phyloP scores from a whole-genome alignment of 2,329 filamentous ascomycete genomes.

The Colletotrichum trifolii region DNA sequence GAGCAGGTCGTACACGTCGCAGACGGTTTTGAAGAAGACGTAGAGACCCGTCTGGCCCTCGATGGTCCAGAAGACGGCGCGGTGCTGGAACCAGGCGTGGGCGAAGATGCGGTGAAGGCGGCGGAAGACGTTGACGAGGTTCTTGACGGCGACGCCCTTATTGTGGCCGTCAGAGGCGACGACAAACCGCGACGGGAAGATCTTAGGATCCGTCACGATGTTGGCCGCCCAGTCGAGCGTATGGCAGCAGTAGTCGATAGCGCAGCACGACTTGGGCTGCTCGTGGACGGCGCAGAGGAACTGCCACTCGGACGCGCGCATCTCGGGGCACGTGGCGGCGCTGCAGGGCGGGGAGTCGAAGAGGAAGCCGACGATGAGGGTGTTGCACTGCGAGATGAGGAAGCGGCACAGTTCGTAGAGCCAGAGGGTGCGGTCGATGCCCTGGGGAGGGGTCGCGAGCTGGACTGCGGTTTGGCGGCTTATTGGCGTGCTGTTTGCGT shows the following conservation, averaged over 20 bases:
- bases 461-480: constrained; percentile 78
- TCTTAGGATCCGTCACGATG: constrained; percentile 91
- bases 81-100: constrained; percentile 98
- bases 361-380: constrained; percentile 91
- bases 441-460: constrained; percentile 82
- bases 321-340: constrained; percentile 90
- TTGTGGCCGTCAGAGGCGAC: constrained; percentile 66
- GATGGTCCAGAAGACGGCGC: constrained; percentile 93
- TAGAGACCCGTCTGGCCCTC: constrained; percentile 93
- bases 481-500: constrained; percentile 75
- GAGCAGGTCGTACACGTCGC: constrained; percentile 89
- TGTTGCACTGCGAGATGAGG: constrained; percentile 93
- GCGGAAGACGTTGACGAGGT: constrained; percentile 94
- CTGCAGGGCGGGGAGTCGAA: constrained; percentile 92
- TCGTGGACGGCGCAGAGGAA: constrained; percentile 98
- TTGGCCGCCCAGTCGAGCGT: constrained; percentile 98
- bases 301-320: constrained; percentile 99
- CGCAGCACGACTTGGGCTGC: constrained; percentile 94
- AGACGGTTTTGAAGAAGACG: constrained; percentile 96
- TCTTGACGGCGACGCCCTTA: constrained; percentile 76
- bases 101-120: constrained; percentile 96
- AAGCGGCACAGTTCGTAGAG: constrained; percentile 98
- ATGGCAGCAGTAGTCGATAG: constrained; percentile 99
- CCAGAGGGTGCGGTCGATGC: constrained; percentile 90
- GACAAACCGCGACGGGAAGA: constrained; percentile 88